Conservation (phyloP, 2,329 filamentous ascomycete genomes). For the Emericellopsis cladophorae region DNA sequence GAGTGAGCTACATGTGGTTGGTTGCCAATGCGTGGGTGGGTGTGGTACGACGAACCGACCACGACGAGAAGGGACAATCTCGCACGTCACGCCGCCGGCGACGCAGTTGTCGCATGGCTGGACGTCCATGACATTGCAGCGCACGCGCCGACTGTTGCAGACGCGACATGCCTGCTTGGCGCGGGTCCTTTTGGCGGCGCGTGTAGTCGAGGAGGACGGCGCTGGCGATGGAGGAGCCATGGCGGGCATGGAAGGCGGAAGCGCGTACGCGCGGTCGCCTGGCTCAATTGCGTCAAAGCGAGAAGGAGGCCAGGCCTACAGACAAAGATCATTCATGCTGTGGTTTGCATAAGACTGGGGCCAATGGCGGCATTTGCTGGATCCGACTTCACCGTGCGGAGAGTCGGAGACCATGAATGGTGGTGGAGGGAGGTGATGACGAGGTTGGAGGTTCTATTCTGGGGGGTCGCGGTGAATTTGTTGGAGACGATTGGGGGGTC, state of each 20-base stretch:
- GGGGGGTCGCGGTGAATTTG: too few relatives aligned
- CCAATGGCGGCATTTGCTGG: too few relatives aligned
- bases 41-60: slow-evolving; percentile 11
- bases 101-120: slow-evolving; percentile 19
- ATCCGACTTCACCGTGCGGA: too few relatives aligned
- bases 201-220: neutral
- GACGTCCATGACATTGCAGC: slow-evolving; percentile 20
- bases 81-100: slow-evolving; percentile 12
- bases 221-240: neutral
- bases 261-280: neutral
- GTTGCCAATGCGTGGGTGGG: neutral
- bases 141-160: slow-evolving; percentile 20
- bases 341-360: too few relatives aligned
- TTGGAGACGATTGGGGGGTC: too few relatives aligned
- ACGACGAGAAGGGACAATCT: slow-evolving; percentile 18
- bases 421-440: too few relatives aligned
- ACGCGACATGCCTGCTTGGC: slow-evolving; percentile 21
- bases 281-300: too few relatives aligned
- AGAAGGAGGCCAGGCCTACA: too few relatives aligned
- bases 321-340: too few relatives aligned
- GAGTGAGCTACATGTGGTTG: too few relatives aligned
- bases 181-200: slow-evolving; percentile 5
- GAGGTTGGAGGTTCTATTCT: too few relatives aligned
- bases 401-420: too few relatives aligned
- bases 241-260: neutral